These are phyloP conservation scores for Tetraselmis striata DNA, from an alignment of 139 green algal species.

Conservation along the genomic window DNA sequence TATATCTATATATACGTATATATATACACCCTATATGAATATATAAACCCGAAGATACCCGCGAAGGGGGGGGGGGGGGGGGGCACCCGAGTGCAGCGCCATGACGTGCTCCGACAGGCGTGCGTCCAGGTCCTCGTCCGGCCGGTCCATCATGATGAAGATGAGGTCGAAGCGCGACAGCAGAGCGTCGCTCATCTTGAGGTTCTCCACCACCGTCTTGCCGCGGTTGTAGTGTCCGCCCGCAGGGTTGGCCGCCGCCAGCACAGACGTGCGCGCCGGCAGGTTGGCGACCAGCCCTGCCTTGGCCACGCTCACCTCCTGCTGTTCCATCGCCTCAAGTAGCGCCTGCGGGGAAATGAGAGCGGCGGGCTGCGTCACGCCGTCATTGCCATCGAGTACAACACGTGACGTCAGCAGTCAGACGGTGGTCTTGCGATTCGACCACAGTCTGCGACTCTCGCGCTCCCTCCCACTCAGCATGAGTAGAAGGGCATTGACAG, in stretches of 20 bases:
- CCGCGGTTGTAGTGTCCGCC: constrained; percentile 36
- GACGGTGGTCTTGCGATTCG: no score
- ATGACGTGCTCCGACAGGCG: constrained; percentile 84
- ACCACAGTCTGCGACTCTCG: no score
- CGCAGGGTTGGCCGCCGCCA: constrained; percentile 87
- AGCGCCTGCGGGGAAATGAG: constrained; percentile 68
- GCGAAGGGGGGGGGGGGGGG: no score
- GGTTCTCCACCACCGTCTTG: constrained; percentile 65
- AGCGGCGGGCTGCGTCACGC: not conserved
- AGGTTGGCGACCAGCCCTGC: constrained; percentile 80
- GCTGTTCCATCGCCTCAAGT: constrained; percentile 92
- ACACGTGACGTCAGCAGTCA: no score
- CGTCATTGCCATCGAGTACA: no score
- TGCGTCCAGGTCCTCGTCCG: constrained; percentile 67
- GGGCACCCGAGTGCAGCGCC: constrained; percentile 66
- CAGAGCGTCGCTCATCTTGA: constrained; percentile 68
- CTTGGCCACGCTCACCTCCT: constrained; percentile 80
- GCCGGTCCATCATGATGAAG: constrained; percentile 85
- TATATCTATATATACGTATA: no score
- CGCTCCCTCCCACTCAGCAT: no score
- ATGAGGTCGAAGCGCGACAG: constrained; percentile 90
- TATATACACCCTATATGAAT: no score
- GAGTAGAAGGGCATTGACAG: no score
- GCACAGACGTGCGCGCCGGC: constrained; percentile 77
- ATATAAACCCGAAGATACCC: no score